Percentiles rank a stretch among this genome's conserved stretches.
Conservation (phyloP, 192 early-diverging fungal genomes). For the Rhizophagus sp. region DNA sequence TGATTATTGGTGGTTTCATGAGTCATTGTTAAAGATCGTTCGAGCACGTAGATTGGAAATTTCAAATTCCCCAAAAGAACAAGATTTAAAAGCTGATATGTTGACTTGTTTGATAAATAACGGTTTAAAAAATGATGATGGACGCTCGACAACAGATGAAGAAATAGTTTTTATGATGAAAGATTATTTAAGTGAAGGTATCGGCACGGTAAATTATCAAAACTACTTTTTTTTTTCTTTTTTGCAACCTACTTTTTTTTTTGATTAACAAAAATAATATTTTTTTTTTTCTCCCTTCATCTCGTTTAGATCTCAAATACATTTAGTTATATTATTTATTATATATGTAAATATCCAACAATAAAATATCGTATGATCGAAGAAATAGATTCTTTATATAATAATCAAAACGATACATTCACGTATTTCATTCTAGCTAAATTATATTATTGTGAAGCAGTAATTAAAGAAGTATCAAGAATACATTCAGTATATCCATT, state of each 20-base stretch:
- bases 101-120: not conserved
- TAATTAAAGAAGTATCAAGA: constrained; percentile 16
- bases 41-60: not conserved
- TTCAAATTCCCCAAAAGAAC: not conserved
- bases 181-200: not conserved
- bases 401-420: not conserved
- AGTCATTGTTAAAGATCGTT: not conserved
- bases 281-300: no score
- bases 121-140: not conserved
- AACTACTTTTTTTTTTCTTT: not conserved
- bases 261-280: not conserved
- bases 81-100: not conserved
- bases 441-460: constrained; percentile 13
- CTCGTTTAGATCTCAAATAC: not conserved
- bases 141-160: not conserved
- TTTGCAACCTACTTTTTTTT: not conserved
- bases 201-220: not conserved
- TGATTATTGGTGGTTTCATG: not conserved
- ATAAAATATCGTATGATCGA: not conserved
- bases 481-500: not conserved
- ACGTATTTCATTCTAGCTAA: not conserved
- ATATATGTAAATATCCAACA: constrained; percentile 12
- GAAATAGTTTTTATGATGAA: not conserved
- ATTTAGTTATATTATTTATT: not conserved
- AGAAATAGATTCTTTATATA: not conserved